phyloP scores from a whole-genome alignment of 108 stramenopile species.

The Fragilaria crotonensis region DNA sequence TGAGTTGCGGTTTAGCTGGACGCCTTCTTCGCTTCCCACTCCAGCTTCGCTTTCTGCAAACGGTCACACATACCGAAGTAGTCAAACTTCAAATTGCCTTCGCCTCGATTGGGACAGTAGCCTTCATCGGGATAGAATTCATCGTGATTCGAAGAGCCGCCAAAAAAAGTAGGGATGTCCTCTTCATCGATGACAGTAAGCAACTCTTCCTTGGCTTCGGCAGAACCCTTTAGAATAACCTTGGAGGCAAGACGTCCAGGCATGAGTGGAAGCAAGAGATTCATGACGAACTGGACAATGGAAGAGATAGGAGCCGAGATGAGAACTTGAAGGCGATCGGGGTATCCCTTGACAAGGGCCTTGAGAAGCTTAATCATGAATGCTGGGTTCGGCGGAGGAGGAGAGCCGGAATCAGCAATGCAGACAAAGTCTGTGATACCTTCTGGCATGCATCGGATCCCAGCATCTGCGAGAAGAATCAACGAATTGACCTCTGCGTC shows the following conservation, averaged over 20 bases:
- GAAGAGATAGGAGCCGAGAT: constrained; percentile 70
- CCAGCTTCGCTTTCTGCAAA: constrained; percentile 42
- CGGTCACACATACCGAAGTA: constrained; percentile 82
- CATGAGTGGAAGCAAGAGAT: constrained; percentile 80
- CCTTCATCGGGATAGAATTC: constrained; percentile 67
- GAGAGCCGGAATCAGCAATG: constrained; percentile 68
- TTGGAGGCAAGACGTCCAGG: constrained; percentile 75
- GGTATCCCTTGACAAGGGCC: constrained; percentile 79
- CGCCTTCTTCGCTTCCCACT: constrained; percentile 28
- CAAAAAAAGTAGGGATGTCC: constrained; percentile 83
- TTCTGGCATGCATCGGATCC: constrained; percentile 76
- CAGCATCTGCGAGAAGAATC: constrained; percentile 78
- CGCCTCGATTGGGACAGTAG: constrained; percentile 60
- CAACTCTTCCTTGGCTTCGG: constrained; percentile 41
- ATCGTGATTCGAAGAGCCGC: constrained; percentile 73
- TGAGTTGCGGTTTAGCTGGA: no score
- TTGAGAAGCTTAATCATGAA: constrained; percentile 83
- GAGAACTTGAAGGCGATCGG: constrained; percentile 72
- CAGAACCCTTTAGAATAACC: constrained; percentile 54
- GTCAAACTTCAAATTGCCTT: constrained; percentile 83
- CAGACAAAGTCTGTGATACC: constrained; percentile 82
- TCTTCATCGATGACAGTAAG: constrained; percentile 58
- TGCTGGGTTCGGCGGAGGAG: constrained; percentile 84
- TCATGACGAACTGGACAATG: constrained; percentile 85
- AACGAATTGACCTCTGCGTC: constrained; percentile 82